Base-by-base conservation (phyloP, 768 basidiomycete species). In the Lentinus brumalis region DNA sequence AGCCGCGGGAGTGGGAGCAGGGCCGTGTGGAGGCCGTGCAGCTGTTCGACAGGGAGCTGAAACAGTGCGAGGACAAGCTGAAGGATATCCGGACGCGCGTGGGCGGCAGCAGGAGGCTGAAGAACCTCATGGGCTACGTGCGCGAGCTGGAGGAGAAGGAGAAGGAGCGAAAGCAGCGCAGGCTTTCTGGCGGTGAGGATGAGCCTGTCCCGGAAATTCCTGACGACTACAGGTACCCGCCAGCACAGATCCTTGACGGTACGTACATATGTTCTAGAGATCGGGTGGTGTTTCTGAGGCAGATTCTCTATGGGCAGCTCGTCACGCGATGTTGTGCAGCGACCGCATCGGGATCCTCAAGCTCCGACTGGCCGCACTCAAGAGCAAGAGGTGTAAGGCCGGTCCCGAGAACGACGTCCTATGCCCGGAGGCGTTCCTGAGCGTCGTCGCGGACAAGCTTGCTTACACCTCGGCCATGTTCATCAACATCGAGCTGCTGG, bases 391-490 rank as follows among this genome's bases (percentile, higher is more conserved):
- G 53, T 99, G 97, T 74, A 85, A 85, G 61, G 80, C 84, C 0
- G 96, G 96, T 0, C 95, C 96, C 6, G 87, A 94, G 60, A 94
- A 85, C 65, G 91, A 95, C 56, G 84, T 87, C 11, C 83, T 98
- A 70, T 99, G 97, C 72, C 97, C 97, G 0, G 97, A 99, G 73
- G 91, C 92, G 0, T 98, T 98, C 85, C 82, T 99, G 64, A 89
- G 94, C 68, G 94, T 96, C 29, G 95, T 99, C 21, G 94, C 97
- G 3, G 93, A 98, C 73, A 98, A 99, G 75, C 81, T 99, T 44
- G 94, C 96, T 1, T 89, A 94, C 70, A 98, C 96, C 0, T 93
- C 94, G 3, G 87, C 96, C 2, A 94, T 98, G 90, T 98, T 98
- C 74, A 97, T 99, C 81, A 97, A 95, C 77, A 97, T 99, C 60